Conservation (phyloP, 805 yeast genomes). For the Candida takata region DNA sequence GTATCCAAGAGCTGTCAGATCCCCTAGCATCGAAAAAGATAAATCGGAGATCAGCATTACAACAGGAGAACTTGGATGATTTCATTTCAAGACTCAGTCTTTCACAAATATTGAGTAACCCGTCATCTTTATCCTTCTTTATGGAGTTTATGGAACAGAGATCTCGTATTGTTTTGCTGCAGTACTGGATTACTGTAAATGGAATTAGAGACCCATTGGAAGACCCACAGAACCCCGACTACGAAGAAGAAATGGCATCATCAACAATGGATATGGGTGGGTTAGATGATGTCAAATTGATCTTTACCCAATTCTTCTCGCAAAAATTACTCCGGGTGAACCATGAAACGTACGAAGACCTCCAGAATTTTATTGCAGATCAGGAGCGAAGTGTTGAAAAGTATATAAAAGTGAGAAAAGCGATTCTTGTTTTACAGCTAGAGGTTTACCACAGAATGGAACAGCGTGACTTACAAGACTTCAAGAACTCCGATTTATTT, state of each 20-base stretch:
- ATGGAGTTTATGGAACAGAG: slow-evolving; percentile 51
- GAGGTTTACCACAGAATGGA: slow-evolving; percentile 45
- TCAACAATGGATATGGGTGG: slow-evolving; percentile 35
- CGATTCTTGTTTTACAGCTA: slow-evolving; percentile 53
- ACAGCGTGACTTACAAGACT: slow-evolving; percentile 46
- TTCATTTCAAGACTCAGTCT: slow-evolving; percentile 28
- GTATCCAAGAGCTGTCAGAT: slow-evolving; percentile 21
- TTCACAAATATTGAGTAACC: slow-evolving; percentile 39
- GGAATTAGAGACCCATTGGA: slow-evolving; percentile 66
- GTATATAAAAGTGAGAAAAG: slow-evolving; percentile 50
- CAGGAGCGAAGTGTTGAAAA: slow-evolving; percentile 14
- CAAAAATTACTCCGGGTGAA: slow-evolving; percentile 26
- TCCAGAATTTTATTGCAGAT: slow-evolving; percentile 30
- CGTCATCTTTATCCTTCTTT: slow-evolving; percentile 41
- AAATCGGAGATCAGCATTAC: slow-evolving; percentile 4
- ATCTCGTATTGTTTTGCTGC: slow-evolving; percentile 38
- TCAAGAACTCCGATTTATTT: slow-evolving; percentile 52
- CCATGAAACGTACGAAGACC: slow-evolving; percentile 25
- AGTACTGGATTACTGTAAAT: slow-evolving; percentile 64
- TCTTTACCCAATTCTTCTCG: slow-evolving; percentile 38
- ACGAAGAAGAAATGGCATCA: slow-evolving; percentile 20
- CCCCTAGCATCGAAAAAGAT: background rate
- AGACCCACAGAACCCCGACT: slow-evolving; percentile 27
- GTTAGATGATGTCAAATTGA: slow-evolving; percentile 44
- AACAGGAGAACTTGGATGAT: slow-evolving; percentile 16